Evolutionary conservation across 257 asterid species (phyloP), one percentile per base, ranked within the genome.

Genomic region (Gardenia jasminoides): DNA sequence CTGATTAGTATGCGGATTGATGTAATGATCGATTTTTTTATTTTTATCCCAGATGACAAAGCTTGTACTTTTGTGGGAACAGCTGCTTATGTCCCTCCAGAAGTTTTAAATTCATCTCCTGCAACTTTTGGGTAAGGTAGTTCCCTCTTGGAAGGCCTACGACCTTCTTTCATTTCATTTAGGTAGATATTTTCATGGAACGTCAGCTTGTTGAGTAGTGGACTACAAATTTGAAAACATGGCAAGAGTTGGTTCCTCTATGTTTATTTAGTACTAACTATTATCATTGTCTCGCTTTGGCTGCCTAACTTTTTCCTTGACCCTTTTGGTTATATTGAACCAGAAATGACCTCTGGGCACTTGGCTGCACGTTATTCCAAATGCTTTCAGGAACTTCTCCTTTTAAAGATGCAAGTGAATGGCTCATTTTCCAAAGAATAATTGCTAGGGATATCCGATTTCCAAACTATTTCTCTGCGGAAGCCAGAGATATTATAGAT

Each of bases 341-440:
- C 92, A 96, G 99, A 91, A 96, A 93, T 82, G 99, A 96, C 88
- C 97, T 96, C 67, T 96, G 99, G 99, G 97, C 99, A 41, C 97
- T 96, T 84, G 99, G 99, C 83, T 96, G 99, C 93, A 96, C 97
- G 68, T 62, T 96, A 86, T 93, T 87, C 89, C 99, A 93, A 91
- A 93, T 93, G 98, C 98, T 96, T 86, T 89, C 98, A 4, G 99
- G 99, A 86, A 88, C 91, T 84, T 93, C 99, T 84, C 99, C 99
- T 13, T 93, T 96, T 82, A 96, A 93, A 84, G 99, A 93, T 80
- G 86, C 97, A 36, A 96, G 99, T 74, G 99, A 96, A 87, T 96
- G 99, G 99, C 98, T 96, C 64, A 96, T 93, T 78, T 96, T 96
- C 85, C 99, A 96, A 81, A 83, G 97, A 82, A 96, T 96, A 78